Conservation (phyloP, 2,329 filamentous ascomycete genomes). For the Fusarium caatingaense region DNA sequence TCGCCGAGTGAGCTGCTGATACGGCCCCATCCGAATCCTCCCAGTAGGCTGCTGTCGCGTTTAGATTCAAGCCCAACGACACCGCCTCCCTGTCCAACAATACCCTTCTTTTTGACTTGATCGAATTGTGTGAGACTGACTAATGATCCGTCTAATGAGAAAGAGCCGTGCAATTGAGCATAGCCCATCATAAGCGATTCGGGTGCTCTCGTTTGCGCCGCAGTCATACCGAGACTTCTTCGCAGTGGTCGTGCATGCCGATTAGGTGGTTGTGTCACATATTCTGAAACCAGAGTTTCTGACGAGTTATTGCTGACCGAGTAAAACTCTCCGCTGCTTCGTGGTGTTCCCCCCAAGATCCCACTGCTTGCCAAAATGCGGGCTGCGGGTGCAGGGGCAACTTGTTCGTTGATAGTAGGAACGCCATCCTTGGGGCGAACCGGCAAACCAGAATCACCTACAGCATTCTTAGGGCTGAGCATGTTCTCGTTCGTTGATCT, state of each 20-base stretch:
- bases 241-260: slow-evolving; percentile 57
- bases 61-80: slow-evolving; percentile 85
- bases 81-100: slow-evolving; percentile 86
- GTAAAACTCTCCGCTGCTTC: slow-evolving; percentile 95
- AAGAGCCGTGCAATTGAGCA: slow-evolving; percentile 91
- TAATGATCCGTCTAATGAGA: slow-evolving; percentile 89
- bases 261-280: slow-evolving; percentile 66
- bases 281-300: slow-evolving; percentile 92
- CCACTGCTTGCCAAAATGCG: slow-evolving; percentile 83
- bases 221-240: slow-evolving; percentile 58
- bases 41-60: slow-evolving; percentile 81
- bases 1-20: slow-evolving; percentile 90
- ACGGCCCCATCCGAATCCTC: slow-evolving; percentile 86
- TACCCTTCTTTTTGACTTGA: slow-evolving; percentile 93
- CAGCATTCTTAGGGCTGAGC: slow-evolving; percentile 53
- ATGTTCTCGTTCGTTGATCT: slow-evolving; percentile 53
- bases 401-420: slow-evolving; percentile 66
- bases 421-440: slow-evolving; percentile 58
- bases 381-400: slow-evolving; percentile 70
- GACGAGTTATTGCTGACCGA: slow-evolving; percentile 94
- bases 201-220: slow-evolving; percentile 62
- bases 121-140: slow-evolving; percentile 92
- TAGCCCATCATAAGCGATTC: slow-evolving; percentile 98
- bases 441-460: slow-evolving; percentile 52
- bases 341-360: slow-evolving; percentile 77